These are phyloP conservation scores for Ganoderma resinaceum DNA, from an alignment of 1,284 basidiomycete genomes.

Conservation along the genomic window DNA sequence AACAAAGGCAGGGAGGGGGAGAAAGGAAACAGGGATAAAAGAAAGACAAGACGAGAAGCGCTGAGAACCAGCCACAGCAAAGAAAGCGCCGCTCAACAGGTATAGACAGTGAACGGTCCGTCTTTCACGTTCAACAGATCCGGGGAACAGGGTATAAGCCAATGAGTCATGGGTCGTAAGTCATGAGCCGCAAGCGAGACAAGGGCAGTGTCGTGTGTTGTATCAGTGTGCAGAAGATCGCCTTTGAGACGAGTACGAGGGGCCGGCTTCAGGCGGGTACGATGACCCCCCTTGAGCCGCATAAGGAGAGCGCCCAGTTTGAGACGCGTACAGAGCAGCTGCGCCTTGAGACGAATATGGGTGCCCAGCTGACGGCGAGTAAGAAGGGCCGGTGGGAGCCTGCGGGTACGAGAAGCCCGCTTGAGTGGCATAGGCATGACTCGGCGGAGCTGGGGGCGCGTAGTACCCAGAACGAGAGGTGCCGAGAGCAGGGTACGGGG, in stretches of 20 bases:
- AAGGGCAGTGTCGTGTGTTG: background rate
- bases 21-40: background rate
- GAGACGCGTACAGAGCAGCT: background rate
- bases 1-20: background rate
- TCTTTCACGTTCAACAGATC: background rate
- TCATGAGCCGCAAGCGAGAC: constrained; percentile 2
- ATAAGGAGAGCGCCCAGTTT: background rate
- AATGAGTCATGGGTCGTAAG: constrained; percentile 1
- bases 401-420: background rate
- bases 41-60: background rate
- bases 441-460: background rate
- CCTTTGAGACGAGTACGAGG: background rate
- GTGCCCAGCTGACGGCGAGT: background rate
- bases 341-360: background rate
- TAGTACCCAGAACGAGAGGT: constrained; percentile 1
- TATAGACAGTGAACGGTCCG: constrained; percentile 3
- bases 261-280: background rate
- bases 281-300: background rate
- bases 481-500: background rate
- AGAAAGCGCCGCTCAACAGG: background rate
- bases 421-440: background rate
- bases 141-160: background rate
- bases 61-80: constrained; percentile 8
- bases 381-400: background rate
- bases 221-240: background rate